Evolutionary conservation across 2,329 filamentous ascomycete species (phyloP).

Genomic region (Fusarium scirpi): DNA sequence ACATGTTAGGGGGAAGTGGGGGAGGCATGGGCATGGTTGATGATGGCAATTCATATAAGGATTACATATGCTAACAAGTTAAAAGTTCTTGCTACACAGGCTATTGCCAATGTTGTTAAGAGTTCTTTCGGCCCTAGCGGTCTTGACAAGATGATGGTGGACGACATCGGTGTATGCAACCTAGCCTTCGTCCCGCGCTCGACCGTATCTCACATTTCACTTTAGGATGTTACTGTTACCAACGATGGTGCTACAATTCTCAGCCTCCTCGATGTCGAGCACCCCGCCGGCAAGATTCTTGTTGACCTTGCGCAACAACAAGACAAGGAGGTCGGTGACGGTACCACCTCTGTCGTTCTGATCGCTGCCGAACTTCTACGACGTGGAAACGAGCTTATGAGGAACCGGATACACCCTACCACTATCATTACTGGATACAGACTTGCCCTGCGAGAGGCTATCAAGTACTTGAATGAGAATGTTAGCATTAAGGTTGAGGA

Average conservation of each 20-base stretch:
- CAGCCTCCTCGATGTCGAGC: constrained; percentile 93
- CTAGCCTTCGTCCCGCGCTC: constrained; percentile 28
- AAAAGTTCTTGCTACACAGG: constrained; percentile 90
- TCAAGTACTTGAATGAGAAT: constrained; percentile 99
- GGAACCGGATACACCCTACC: constrained; percentile 99
- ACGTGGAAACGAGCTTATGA: constrained; percentile 97
- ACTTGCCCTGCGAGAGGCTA: constrained; percentile 91
- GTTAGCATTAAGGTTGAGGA: constrained; percentile 95
- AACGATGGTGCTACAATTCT: constrained; percentile 99
- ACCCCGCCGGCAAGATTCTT: constrained; percentile 97
- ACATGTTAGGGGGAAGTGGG: constrained; percentile 46
- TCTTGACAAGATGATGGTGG: constrained; percentile 99
- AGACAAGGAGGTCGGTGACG: constrained; percentile 98
- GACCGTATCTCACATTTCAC: constrained; percentile 38
- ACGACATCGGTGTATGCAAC: constrained; percentile 88
- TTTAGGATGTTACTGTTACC: constrained; percentile 94
- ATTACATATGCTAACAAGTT: constrained; percentile 31
- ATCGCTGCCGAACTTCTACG: constrained; percentile 95
- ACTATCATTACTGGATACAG: constrained; percentile 99
- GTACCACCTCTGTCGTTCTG: constrained; percentile 96
- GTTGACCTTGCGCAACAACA: constrained; percentile 98
- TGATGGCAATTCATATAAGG: constrained; percentile 27
- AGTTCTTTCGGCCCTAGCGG: constrained; percentile 98
- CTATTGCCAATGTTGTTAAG: constrained; percentile 98
- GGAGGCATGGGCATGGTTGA: constrained; percentile 35